phyloP scores from a whole-genome alignment of 2,329 filamentous ascomycete genomes.

The Aureobasidium sp. region DNA sequence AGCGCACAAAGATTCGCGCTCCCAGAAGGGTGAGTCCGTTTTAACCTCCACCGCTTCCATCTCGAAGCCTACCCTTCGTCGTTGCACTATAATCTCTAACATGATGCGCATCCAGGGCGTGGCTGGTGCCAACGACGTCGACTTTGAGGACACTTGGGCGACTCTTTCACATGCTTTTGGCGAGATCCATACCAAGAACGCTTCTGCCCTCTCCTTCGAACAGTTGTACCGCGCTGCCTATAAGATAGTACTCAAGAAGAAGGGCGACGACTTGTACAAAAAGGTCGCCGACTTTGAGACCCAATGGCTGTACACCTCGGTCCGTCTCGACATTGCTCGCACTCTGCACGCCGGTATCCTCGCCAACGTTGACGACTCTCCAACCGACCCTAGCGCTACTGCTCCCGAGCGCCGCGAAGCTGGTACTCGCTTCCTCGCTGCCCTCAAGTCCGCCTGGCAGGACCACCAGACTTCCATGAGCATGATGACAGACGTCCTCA shows the following conservation, averaged over 20 bases:
- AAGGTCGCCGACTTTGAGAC: slow-evolving; percentile 73
- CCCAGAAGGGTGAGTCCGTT: slow-evolving; percentile 54
- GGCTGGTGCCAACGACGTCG: slow-evolving; percentile 51
- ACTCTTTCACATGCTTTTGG: slow-evolving; percentile 66
- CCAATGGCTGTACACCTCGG: slow-evolving; percentile 66
- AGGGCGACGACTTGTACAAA: slow-evolving; percentile 73
- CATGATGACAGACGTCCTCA: slow-evolving; percentile 89
- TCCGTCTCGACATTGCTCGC: slow-evolving; percentile 61
- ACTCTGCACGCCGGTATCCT: slow-evolving; percentile 56
- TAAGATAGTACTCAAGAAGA: slow-evolving; percentile 84
- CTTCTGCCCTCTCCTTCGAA: slow-evolving; percentile 85
- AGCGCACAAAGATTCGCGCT: slow-evolving; percentile 51
- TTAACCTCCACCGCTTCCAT: background rate
- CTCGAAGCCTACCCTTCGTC: background rate
- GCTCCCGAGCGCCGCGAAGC: slow-evolving; percentile 69
- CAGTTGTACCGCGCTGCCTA: slow-evolving; percentile 91
- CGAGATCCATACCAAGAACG: slow-evolving; percentile 89
- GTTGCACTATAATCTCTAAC: background rate
- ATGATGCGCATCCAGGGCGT: slow-evolving; percentile 40
- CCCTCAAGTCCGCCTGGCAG: slow-evolving; percentile 71
- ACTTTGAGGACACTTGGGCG: slow-evolving; percentile 81
- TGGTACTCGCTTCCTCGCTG: slow-evolving; percentile 74
- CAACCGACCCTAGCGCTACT: slow-evolving; percentile 46
- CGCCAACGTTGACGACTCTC: background rate
- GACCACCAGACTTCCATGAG: slow-evolving; percentile 89